Evolutionary conservation across 148 eudicot species (phyloP).

Genomic region (Beta vulgaris): DNA sequence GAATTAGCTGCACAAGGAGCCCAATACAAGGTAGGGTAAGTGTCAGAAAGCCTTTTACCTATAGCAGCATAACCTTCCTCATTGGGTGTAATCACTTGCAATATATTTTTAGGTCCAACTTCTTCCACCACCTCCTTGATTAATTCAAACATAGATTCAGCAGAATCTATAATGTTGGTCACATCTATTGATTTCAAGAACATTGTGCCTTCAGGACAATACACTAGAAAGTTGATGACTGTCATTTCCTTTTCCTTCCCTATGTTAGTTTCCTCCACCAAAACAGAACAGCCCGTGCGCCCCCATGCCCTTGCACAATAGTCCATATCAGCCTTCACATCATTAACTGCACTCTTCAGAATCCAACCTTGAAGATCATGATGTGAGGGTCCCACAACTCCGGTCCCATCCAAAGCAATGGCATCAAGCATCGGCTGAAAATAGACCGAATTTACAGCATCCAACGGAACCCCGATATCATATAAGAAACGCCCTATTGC

Average conservation of each 20-base stretch:
- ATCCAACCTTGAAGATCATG: slow-evolving; percentile 77
- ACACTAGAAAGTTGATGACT: slow-evolving; percentile 49
- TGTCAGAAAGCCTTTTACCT: slow-evolving; percentile 59
- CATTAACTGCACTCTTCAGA: slow-evolving; percentile 68
- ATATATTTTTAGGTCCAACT: slow-evolving; percentile 71
- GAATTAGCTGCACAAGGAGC: slow-evolving; percentile 80
- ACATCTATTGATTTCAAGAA: slow-evolving; percentile 75
- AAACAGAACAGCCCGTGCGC: slow-evolving; percentile 65
- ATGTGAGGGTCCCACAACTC: slow-evolving; percentile 58
- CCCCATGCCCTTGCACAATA: slow-evolving; percentile 64
- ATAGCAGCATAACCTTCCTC: slow-evolving; percentile 62
- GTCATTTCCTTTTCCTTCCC: slow-evolving; percentile 66
- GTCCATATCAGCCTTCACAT: slow-evolving; percentile 64
- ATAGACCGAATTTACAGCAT: slow-evolving; percentile 75
- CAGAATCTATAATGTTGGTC: slow-evolving; percentile 47
- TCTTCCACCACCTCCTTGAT: slow-evolving; percentile 72
- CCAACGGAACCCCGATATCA: slow-evolving; percentile 70
- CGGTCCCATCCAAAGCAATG: slow-evolving; percentile 69
- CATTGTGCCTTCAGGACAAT: slow-evolving; percentile 73
- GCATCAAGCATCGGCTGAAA: slow-evolving; percentile 92
- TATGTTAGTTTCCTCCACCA: slow-evolving; percentile 62
- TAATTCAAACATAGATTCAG: slow-evolving; percentile 50
- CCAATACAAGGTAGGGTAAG: slow-evolving; percentile 73
- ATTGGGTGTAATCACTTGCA: slow-evolving; percentile 72
- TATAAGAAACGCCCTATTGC: slow-evolving; percentile 78